A percentile compares a stretch with the other conserved stretches of the same genome.
Evolutionary conservation across 2,329 filamentous ascomycete species (phyloP).

Genomic region (Torrubiellomyces zombiae): DNA sequence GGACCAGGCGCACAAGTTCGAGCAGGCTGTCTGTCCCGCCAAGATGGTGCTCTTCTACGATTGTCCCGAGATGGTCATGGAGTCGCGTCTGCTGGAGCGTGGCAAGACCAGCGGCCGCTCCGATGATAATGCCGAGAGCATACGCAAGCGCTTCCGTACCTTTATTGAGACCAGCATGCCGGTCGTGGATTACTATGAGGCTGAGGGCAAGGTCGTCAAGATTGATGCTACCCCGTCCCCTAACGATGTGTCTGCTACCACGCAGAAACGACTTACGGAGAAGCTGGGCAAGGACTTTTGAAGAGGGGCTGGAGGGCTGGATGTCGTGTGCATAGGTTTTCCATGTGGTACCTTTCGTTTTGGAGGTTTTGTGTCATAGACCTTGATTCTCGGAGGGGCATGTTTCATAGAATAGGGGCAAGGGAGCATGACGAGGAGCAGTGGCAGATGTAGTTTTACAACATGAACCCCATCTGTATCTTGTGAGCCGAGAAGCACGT

Average conservation of each 20-base stretch:
- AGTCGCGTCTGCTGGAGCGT: conserved; percentile 65
- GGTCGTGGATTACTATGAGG: conserved; percentile 72
- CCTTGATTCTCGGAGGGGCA: too few relatives aligned
- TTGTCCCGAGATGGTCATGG: conserved; percentile 80
- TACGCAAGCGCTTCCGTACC: conserved; percentile 87
- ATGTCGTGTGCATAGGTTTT: conserved; percentile 3
- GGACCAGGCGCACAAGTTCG: conserved; percentile 90
- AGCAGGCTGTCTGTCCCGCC: conserved; percentile 70
- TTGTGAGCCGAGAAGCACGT: too few relatives aligned
- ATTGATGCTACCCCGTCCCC: conserved; percentile 55
- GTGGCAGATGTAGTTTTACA: too few relatives aligned
- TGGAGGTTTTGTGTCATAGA: too few relatives aligned
- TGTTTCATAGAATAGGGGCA: too few relatives aligned
- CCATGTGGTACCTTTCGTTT: too few relatives aligned
- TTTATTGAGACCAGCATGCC: conserved; percentile 97
- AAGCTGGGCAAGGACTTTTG: conserved; percentile 25
- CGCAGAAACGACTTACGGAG: conserved; percentile 30
- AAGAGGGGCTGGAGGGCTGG: too few relatives aligned
- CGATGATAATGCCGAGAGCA: conserved; percentile 91
- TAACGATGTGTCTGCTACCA: conserved; percentile 41
- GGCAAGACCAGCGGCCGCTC: conserved; percentile 83
- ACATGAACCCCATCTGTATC: too few relatives aligned
- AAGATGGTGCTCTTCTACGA: conserved; percentile 87
- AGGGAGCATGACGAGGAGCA: too few relatives aligned
- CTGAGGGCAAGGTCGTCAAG: conserved; percentile 62